Evolutionary conservation across 352 stramenopile species (phyloP), one percentile per base, ranked within the genome.

Genomic region (Pythium volutum): DNA sequence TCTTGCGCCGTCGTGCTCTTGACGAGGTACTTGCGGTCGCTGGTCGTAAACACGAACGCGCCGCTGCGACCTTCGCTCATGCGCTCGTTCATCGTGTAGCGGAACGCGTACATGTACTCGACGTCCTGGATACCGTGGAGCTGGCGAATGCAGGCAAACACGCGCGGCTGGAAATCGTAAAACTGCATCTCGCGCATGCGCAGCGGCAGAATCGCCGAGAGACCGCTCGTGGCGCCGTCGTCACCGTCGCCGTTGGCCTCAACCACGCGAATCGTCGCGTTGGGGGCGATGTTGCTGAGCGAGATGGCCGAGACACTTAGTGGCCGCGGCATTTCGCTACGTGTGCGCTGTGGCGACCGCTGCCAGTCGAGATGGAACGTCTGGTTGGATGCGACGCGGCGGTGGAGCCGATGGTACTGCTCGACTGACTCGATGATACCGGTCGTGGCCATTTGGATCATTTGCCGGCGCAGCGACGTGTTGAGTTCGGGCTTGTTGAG

Each of bases 21-120:
- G 12, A 97, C 88, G n/a, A 97, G 51, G 61, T 96, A 96, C 62
- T 93, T 91, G 39, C 83, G 79, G 55, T 97, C 87, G 62, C 75
- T 89, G 36, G 88, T 94, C 50, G 89, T 91, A 56, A 97, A 97
- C 22, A 97, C 81, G 48, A 97, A 97, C 14, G 82, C 90, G 11
- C 87, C 90, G 48, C 79, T 93, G 48, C 86, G 73, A 4, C 90
- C 90, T 77, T 97, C 90, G 45, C 81, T 92, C 47, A 97, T 87
- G 6, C 88, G 87, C 55, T 97, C 90, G 63, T 96, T 96, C 27
- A 87, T 87, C 10, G 89, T 97, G 23, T 71, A 62, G 14, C 84
- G 76, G 53, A 97, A 94, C 26, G 81, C 81, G 38, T 81, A 75
- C 22, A 89, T 76, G 59, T 95, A 95, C 64, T 91, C 84, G 11